Base-by-base conservation (phyloP, 495 filamentous ascomycete genomes). In the Penicillium psychrofluorescens region DNA sequence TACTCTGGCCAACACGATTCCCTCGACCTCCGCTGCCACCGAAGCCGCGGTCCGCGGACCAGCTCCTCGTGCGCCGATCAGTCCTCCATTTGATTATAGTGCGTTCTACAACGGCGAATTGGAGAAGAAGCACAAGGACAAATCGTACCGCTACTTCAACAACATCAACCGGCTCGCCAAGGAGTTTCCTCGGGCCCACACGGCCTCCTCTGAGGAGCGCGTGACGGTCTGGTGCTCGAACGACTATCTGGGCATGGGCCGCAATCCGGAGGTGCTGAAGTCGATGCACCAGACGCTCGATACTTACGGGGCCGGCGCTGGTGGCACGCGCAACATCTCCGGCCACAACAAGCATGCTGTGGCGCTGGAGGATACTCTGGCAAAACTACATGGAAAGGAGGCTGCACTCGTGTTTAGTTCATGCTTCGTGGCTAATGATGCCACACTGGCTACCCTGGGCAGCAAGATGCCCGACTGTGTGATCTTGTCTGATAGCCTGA, bases 171-270 rank as follows among this genome's bases (percentile, higher is more conserved):
- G 92, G 15, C 75, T 98, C 45, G 92, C 94, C 44, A 84, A 94
- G 69, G 88, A 97, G 49, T 98, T 98, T 56, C 92, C 92, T 15
- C 86, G 85, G 34, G 92, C 92, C 12, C 92, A 98, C 63, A 92
- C 92, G 69, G 76, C 89, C 11, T 82, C 72, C 36, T 77, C 77
- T 53, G 85, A 95, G 50, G 86, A 95, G 49, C 78, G 79, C n/a
- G 92, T 98, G 41, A 95, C 90, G 4, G 91, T 97, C 31, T 98
- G 94, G 92, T 98, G 92, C 74, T 95, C 90, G 52, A 98, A 98
- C 57, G 92, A 98, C 66, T 98, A 98, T 61, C 76, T 98, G 8
- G 92, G 92, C 45, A 98, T 98, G 92, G 91, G 92, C 14, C 79
- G 89, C 45, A 97, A 97, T 62, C 77, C 77, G 2, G 72, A 88